phyloP scores from a whole-genome alignment of 179 eudicot genomes.

The Beta macrorhiza region DNA sequence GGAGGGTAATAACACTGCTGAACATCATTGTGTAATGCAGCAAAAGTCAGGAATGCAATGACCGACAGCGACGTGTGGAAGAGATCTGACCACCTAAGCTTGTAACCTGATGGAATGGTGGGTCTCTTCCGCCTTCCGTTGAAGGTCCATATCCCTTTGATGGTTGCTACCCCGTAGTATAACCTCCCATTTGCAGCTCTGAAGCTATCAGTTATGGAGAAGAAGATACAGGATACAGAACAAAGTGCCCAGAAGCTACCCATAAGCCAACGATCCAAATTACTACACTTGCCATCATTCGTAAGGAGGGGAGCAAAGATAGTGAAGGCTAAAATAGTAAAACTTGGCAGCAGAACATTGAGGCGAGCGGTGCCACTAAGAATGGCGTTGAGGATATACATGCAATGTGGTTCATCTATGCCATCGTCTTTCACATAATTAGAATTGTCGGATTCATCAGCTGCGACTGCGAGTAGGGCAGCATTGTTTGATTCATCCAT shows the following conservation, averaged over 20 bases:
- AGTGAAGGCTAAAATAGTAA: constrained; percentile 62
- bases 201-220: constrained; percentile 63
- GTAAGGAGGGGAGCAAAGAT: constrained; percentile 66
- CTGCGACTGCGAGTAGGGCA: constrained; percentile 35
- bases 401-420: constrained; percentile 44
- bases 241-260: constrained; percentile 48
- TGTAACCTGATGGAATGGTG: constrained; percentile 41
- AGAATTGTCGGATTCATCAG: constrained; percentile 24
- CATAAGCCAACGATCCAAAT: constrained; percentile 52
- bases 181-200: constrained; percentile 48
- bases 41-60: constrained; percentile 58
- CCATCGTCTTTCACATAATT: constrained; percentile 36
- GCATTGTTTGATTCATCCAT: constrained; percentile 39
- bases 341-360: constrained; percentile 55
- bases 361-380: constrained; percentile 67
- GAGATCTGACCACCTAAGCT: constrained; percentile 58
- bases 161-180: constrained; percentile 59
- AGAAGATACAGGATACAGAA: constrained; percentile 54
- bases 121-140: constrained; percentile 48
- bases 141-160: constrained; percentile 61
- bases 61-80: constrained; percentile 54
- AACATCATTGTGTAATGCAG: constrained; percentile 54
- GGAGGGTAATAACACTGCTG: constrained; percentile 50
- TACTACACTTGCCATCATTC: constrained; percentile 54
- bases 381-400: constrained; percentile 47